Conservation (phyloP, 1,139 yeast genomes). For the Eremothecium cymbalariae region DNA sequence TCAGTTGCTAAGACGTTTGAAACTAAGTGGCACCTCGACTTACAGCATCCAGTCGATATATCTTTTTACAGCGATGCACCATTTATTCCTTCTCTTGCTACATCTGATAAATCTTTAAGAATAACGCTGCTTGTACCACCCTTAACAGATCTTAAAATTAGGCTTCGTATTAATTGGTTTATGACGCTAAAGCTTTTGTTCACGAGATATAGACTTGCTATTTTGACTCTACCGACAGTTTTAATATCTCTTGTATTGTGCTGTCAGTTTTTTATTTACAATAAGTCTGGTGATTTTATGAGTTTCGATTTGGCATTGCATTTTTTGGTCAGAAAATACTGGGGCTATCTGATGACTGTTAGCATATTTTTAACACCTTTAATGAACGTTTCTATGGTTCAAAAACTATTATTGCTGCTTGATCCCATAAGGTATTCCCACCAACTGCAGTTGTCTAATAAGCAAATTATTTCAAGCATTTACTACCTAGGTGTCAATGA, state of each 20-base stretch:
- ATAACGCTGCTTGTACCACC: slow-evolving; percentile 28
- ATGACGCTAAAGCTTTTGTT: slow-evolving; percentile 44
- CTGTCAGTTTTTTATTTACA: slow-evolving; percentile 40
- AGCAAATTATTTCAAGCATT: slow-evolving; percentile 32
- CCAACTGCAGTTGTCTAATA: slow-evolving; percentile 19
- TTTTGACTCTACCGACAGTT: slow-evolving; percentile 50
- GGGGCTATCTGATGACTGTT: slow-evolving; percentile 18
- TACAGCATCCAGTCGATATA: slow-evolving; percentile 26
- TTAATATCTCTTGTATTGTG: slow-evolving; percentile 40
- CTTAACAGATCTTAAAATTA: slow-evolving; percentile 31
- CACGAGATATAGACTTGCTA: slow-evolving; percentile 54
- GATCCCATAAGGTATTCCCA: slow-evolving; percentile 49
- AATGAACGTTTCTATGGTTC: slow-evolving; percentile 25
- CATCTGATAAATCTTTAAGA: slow-evolving; percentile 17
- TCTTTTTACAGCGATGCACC: slow-evolving; percentile 74
- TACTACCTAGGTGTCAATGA: slow-evolving; percentile 66
- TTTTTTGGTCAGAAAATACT: slow-evolving; percentile 26
- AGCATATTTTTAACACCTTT: slow-evolving; percentile 38
- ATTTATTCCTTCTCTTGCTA: slow-evolving; percentile 47
- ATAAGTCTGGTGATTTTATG: slow-evolving; percentile 40
- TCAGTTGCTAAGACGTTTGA: slow-evolving; percentile 60
- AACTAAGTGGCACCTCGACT: slow-evolving; percentile 50
- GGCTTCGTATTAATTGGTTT: slow-evolving; percentile 26
- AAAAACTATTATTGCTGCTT: slow-evolving; percentile 35
- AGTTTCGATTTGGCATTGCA: slow-evolving; percentile 43